Percentiles rank a stretch among this genome's conserved stretches.
Conservation (phyloP, 2,329 filamentous ascomycete species). For the Cercospora sp. region DNA sequence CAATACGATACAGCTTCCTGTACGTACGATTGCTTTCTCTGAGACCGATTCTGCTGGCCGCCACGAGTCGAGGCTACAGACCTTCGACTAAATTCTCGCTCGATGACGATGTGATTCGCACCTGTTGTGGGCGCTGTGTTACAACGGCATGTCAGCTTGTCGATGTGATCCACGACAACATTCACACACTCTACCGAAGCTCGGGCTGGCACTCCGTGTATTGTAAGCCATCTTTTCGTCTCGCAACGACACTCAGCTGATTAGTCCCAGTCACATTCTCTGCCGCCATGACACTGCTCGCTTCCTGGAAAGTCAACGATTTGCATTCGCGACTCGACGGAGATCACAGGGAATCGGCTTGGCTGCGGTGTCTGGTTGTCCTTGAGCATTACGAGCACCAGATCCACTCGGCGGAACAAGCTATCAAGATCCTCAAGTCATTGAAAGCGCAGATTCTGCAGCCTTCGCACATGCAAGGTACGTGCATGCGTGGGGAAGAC, state of each 20-base stretch:
- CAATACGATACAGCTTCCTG: conserved; percentile 20
- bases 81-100: conserved; percentile 35
- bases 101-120: conserved; percentile 40
- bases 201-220: conserved; percentile 34
- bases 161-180: conserved; percentile 40
- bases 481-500: not conserved
- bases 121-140: conserved; percentile 33
- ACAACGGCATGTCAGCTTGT: conserved; percentile 42
- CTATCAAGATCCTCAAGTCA: conserved; percentile 28
- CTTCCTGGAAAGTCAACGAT: conserved; percentile 28
- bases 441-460: conserved; percentile 28
- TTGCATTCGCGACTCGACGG: conserved; percentile 8
- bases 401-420: conserved; percentile 30
- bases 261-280: conserved; percentile 25
- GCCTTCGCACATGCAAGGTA: conserved; percentile 9
- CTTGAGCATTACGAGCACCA: conserved; percentile 31
- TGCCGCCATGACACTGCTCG: conserved; percentile 30
- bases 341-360: conserved; percentile 27
- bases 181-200: conserved; percentile 30
- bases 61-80: conserved; percentile 34
- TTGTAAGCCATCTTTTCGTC: conserved; percentile 1
- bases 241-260: not conserved
- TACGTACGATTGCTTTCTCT: conserved; percentile 31
- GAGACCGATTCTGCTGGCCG: conserved; percentile 37
- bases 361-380: conserved; percentile 28